These are phyloP conservation scores for Metschnikowia koreensis DNA, from an alignment of 805 yeast species.

Conservation along the genomic window DNA sequence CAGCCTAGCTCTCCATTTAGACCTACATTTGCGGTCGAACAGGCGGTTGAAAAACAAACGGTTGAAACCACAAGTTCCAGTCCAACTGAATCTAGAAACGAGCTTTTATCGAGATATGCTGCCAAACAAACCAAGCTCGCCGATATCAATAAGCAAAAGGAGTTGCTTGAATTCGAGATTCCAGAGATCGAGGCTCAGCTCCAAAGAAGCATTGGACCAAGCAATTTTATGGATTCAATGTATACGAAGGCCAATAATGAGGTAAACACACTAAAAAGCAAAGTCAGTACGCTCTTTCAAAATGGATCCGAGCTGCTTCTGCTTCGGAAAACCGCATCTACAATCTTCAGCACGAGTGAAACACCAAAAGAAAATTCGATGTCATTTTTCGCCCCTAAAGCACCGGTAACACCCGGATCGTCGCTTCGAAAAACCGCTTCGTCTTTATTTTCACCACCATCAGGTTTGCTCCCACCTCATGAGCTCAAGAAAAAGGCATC, in stretches of 20 bases:
- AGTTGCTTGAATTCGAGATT: conserved; percentile 35
- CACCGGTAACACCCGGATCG: background rate
- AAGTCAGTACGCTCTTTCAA: conserved; percentile 17
- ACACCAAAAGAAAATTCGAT: background rate
- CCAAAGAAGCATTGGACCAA: conserved; percentile 15
- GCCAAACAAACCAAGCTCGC: conserved; percentile 52
- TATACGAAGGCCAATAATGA: conserved; percentile 6
- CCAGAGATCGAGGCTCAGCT: conserved; percentile 23
- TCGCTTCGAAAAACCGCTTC: conserved; percentile 7
- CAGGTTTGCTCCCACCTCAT: conserved; percentile 5
- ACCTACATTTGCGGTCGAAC: conserved; percentile 8
- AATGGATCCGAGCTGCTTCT: conserved; percentile 3
- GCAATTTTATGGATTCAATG: conserved; percentile 11
- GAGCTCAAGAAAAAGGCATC: conserved; percentile 22
- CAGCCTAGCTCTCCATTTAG: conserved; percentile 3
- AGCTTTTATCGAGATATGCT: conserved; percentile 35
- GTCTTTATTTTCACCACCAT: conserved; percentile 8
- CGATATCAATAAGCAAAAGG: conserved; percentile 46
- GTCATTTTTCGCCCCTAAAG: conserved; percentile 2
- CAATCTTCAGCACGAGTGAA: conserved; percentile 1
- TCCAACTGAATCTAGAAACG: background rate
- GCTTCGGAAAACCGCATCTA: background rate
- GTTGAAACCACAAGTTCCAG: no score
- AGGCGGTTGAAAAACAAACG: background rate
- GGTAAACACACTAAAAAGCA: conserved; percentile 5